These are phyloP conservation scores for Podila epigama DNA, from an alignment of 192 early-diverging fungal species.

Conservation along the genomic window DNA sequence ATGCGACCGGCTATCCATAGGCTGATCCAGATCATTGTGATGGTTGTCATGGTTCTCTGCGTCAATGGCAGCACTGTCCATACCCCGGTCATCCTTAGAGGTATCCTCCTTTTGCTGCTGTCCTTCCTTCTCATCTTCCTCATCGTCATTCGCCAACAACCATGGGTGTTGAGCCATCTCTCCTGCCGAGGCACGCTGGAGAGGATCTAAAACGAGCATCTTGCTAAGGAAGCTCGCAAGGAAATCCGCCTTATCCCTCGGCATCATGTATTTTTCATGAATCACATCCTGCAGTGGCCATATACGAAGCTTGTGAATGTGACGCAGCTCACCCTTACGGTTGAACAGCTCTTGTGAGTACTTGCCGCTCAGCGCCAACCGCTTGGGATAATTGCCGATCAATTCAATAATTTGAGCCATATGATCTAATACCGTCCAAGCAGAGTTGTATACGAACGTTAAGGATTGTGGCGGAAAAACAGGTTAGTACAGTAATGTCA, in stretches of 20 bases:
- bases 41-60: neutral
- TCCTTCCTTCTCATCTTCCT: neutral
- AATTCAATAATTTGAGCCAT: constrained; percentile 97
- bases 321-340: constrained; percentile 84
- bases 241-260: constrained; percentile 70
- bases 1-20: neutral
- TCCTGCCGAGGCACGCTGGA: constrained; percentile 61
- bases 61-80: neutral
- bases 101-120: neutral
- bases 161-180: constrained; percentile 66
- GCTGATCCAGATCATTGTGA: neutral
- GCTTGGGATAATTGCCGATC: constrained; percentile 83
- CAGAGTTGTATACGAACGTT: neutral
- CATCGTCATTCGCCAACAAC: constrained; percentile 43
- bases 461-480: neutral
- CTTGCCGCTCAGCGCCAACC: constrained; percentile 83
- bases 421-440: constrained; percentile 80
- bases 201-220: constrained; percentile 75
- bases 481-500: neutral
- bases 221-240: constrained; percentile 85
- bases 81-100: no score
- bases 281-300: constrained; percentile 87
- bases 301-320: constrained; percentile 86
- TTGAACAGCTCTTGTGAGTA: constrained; percentile 90
- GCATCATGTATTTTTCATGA: constrained; percentile 88